A percentile compares a stretch with the other conserved stretches of the same genome.
These are phyloP conservation scores for Physocladia obscura DNA, from an alignment of 192 early-diverging fungal species.

Conservation along the genomic window DNA sequence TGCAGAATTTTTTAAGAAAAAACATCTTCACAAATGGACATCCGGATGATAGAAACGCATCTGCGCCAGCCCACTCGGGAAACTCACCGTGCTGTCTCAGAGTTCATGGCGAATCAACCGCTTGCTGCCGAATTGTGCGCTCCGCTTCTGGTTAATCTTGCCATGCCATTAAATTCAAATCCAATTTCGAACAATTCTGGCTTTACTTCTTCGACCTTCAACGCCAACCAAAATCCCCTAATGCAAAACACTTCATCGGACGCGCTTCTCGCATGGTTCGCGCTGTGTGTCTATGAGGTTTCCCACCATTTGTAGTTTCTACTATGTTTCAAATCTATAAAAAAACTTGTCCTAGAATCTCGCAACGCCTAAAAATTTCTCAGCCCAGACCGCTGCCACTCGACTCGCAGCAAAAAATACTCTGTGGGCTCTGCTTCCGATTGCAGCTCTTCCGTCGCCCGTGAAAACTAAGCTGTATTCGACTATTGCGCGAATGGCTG, in stretches of 20 bases:
- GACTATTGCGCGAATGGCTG: background rate
- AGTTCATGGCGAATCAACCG: background rate
- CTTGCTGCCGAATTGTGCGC: background rate
- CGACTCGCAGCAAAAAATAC: background rate
- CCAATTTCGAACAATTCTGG: too few relatives aligned
- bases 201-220: background rate
- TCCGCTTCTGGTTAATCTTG: background rate
- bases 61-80: background rate
- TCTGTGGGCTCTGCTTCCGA: background rate
- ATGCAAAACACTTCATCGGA: background rate
- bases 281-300: slow-evolving; percentile 1
- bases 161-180: too few relatives aligned
- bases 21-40: too few relatives aligned
- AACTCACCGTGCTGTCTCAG: background rate
- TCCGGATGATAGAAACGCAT: background rate
- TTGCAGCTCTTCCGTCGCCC: background rate
- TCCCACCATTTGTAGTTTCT: background rate
- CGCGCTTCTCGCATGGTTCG: slow-evolving; percentile 9
- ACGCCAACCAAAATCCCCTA: background rate
- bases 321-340: background rate
- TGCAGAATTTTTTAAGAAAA: too few relatives aligned
- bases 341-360: background rate
- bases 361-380: background rate
- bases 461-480: background rate
- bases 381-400: background rate